phyloP scores from a whole-genome alignment of 495 filamentous ascomycete species.

The Clavariopsis aquatica region DNA sequence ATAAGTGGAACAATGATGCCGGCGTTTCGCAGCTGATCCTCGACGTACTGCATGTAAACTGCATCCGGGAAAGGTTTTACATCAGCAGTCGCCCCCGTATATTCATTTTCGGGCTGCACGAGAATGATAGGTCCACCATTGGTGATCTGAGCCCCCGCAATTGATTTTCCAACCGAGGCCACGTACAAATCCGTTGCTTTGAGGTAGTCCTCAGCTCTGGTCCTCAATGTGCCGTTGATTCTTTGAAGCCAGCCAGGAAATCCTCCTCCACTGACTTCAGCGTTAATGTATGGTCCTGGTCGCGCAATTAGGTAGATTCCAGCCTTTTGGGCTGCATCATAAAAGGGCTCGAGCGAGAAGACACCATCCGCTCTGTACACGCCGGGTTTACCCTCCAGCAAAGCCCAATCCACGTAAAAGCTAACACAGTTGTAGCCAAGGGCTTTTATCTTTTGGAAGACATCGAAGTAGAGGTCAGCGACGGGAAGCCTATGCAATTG shows the following conservation, averaged over 20 bases:
- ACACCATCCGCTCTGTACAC: slow-evolving; percentile 68
- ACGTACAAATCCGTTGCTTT: slow-evolving; percentile 61
- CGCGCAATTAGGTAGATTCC: slow-evolving; percentile 76
- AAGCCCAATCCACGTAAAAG: slow-evolving; percentile 77
- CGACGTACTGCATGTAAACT: slow-evolving; percentile 69
- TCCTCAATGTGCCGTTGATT: slow-evolving; percentile 62
- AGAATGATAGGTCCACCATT: slow-evolving; percentile 78
- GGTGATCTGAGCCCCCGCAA: slow-evolving; percentile 75
- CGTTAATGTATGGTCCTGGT: slow-evolving; percentile 71
- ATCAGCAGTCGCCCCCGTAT: slow-evolving; percentile 51
- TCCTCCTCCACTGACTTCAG: slow-evolving; percentile 63
- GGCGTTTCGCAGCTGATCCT: slow-evolving; percentile 65
- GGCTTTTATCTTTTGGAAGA: slow-evolving; percentile 79
- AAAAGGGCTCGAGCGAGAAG: slow-evolving; percentile 70
- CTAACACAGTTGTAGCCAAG: slow-evolving; percentile 75
- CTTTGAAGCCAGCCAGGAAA: slow-evolving; percentile 69
- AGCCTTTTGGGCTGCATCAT: slow-evolving; percentile 65
- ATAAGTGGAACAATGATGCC: slow-evolving; percentile 75
- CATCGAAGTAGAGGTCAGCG: slow-evolving; percentile 67
- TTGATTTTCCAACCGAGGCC: slow-evolving; percentile 53
- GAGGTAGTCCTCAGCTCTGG: slow-evolving; percentile 59
- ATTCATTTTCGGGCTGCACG: slow-evolving; percentile 80
- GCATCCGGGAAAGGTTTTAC: slow-evolving; percentile 47
- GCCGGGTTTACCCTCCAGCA: slow-evolving; percentile 73
- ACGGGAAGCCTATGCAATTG: slow-evolving; percentile 62